Evolutionary conservation across 495 filamentous ascomycete genomes (phyloP).

Genomic region (Delitschia confertaspora): DNA sequence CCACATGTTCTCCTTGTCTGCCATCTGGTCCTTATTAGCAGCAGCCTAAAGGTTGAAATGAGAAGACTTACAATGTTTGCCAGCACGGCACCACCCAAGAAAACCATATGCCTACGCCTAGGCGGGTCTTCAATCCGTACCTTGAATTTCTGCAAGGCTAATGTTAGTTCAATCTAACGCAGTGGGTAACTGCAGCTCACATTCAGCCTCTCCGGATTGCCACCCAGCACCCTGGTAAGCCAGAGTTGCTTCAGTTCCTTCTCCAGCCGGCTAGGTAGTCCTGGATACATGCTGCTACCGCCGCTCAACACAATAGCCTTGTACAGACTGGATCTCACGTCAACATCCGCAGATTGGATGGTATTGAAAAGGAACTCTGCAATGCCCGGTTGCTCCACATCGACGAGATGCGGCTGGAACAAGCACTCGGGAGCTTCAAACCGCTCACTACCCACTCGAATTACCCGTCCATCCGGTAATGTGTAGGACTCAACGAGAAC

Average conservation of each 20-base stretch:
- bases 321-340: slow-evolving; percentile 85
- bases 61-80: slow-evolving; percentile 68
- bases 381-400: slow-evolving; percentile 94
- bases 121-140: slow-evolving; percentile 97
- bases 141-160: slow-evolving; percentile 75
- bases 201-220: slow-evolving; percentile 83
- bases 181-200: slow-evolving; percentile 38
- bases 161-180: slow-evolving; percentile 8
- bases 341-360: slow-evolving; percentile 90
- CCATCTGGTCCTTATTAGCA: slow-evolving; percentile 55
- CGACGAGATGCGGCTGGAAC: slow-evolving; percentile 97
- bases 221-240: slow-evolving; percentile 82
- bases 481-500: slow-evolving; percentile 97
- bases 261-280: slow-evolving; percentile 85
- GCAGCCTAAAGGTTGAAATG: slow-evolving; percentile 3
- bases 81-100: slow-evolving; percentile 91
- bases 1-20: slow-evolving; percentile 98
- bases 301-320: slow-evolving; percentile 95
- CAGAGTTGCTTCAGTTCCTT: slow-evolving; percentile 98
- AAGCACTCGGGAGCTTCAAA: slow-evolving; percentile 98
- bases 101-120: slow-evolving; percentile 95
- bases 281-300: slow-evolving; percentile 97
- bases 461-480: slow-evolving; percentile 88
- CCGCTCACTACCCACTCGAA: slow-evolving; percentile 87
- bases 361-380: slow-evolving; percentile 97